These are phyloP conservation scores for Moringa oleifera DNA, from an alignment of 345 rosid species.

Conservation along the genomic window DNA sequence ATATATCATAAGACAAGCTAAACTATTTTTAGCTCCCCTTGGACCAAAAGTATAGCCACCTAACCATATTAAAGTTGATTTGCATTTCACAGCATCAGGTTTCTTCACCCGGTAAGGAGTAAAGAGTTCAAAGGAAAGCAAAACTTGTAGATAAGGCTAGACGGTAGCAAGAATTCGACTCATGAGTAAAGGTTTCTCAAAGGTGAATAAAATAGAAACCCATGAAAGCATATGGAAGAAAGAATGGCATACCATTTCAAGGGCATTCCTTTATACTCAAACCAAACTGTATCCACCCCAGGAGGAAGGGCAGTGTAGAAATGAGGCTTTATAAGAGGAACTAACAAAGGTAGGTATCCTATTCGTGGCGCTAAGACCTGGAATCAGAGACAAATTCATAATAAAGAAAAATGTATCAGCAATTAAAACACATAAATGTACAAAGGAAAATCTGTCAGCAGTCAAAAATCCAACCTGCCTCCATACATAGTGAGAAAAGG, in stretches of 20 bases:
- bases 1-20: too few species aligned
- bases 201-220: background rate
- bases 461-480: background rate
- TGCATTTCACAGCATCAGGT: too few species aligned
- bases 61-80: too few species aligned
- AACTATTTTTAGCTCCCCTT: background rate
- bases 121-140: too few species aligned
- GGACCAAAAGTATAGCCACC: background rate
- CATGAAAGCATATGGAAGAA: conserved; percentile 1
- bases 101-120: too few species aligned
- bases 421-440: background rate
- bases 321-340: conserved; percentile 61
- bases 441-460: background rate
- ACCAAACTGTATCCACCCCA: conserved; percentile 81
- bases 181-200: background rate
- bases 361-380: conserved; percentile 75
- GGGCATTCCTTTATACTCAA: conserved; percentile 85
- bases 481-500: too few species aligned
- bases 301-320: conserved; percentile 85
- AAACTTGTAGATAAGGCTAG: background rate
- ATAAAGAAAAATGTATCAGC: background rate
- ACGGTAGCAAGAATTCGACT: background rate
- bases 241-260: conserved; percentile 55
- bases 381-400: background rate
- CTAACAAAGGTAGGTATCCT: conserved; percentile 76